Evolutionary conservation across 2,329 filamentous ascomycete genomes (phyloP).

Genomic region (Bretziella fagacearum): DNA sequence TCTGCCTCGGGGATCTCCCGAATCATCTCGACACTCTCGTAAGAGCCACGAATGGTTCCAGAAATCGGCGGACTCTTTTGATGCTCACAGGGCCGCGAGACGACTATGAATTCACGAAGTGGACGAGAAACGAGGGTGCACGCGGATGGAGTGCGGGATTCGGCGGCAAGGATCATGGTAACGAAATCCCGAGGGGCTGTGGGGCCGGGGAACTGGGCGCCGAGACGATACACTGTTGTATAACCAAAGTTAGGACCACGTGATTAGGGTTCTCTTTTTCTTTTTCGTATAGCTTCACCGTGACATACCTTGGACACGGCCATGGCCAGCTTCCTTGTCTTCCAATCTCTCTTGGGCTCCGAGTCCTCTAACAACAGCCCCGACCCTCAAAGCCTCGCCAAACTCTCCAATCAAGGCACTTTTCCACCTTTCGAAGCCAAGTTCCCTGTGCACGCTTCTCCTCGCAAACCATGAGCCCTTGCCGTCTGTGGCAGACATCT

Average conservation of each 20-base stretch:
- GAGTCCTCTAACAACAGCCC: slow-evolving; percentile 66
- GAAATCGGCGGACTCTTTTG: slow-evolving; percentile 50
- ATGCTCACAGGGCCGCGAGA: slow-evolving; percentile 72
- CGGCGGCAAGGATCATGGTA: slow-evolving; percentile 48
- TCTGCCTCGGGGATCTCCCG: slow-evolving; percentile 39
- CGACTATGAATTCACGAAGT: slow-evolving; percentile 61
- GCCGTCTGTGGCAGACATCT: slow-evolving; percentile 60
- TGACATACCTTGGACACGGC: slow-evolving; percentile 8
- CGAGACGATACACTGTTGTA: slow-evolving; percentile 57
- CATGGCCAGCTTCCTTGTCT: slow-evolving; percentile 27
- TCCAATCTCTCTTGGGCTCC: slow-evolving; percentile 64
- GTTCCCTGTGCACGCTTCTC: slow-evolving; percentile 61
- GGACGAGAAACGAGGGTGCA: slow-evolving; percentile 20
- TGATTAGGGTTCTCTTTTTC: neutral
- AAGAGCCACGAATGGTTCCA: slow-evolving; percentile 67
- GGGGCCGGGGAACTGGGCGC: slow-evolving; percentile 77
- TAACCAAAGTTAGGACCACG: neutral
- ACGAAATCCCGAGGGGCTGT: slow-evolving; percentile 81
- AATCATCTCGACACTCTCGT: slow-evolving; percentile 85
- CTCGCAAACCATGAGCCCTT: slow-evolving; percentile 82
- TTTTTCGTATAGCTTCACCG: slow-evolving; percentile 38
- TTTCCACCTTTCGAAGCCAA: slow-evolving; percentile 65
- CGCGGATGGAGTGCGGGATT: slow-evolving; percentile 13
- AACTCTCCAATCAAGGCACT: slow-evolving; percentile 65
- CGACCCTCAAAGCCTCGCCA: slow-evolving; percentile 47